Evolutionary conservation across 805 yeast species (phyloP), one percentile per base, ranked within the genome.

Genomic region (Metschnikowia lachancei): DNA sequence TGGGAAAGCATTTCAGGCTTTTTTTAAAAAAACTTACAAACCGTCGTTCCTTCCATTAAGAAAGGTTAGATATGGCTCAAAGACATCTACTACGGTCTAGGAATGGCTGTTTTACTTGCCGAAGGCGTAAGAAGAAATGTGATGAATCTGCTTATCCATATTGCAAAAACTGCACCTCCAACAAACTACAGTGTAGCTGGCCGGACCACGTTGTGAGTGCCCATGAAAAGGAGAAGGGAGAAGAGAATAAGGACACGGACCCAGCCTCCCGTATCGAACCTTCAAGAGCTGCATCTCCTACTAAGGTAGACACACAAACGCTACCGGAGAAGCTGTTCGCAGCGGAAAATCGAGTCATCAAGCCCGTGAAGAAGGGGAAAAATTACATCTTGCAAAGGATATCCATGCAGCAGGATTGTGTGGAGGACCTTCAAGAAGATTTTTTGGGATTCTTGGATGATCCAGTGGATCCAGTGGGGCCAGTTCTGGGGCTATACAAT

Each of bases 61-160:
- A 20, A 32, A 9, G 7, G 3, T 12, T 16, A 30, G 24, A 18
- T 24, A 32, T 33, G 33, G 14, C 24, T 18, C 32, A 12, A 24
- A 19, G 26, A 43, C 47, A 37, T 19, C 40, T 19, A 18, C 13
- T 42, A 3, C 34, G 54, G 42, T 50, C 51, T 4, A 34, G 40
- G 19, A 47, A 45, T 19, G 56, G 56, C 33, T 52, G 56, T 57
- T 68, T 79, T 46, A 80, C 82, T 36, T 82, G 87, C 57, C 73
- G 86, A 41, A 74, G 77, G 53, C 74, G 85, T 52, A 82, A 81
- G 63, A 74, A 82, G 64, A 81, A 80, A 64, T 81, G 87, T 61
- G 84, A 81, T 56, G 78, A 78, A 54, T 45, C 51, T 13, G 30
- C 49, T 13, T 50, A 40, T 34, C 56, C 56, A 19, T 19, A n/a